Base-by-base conservation (phyloP, 2,329 filamentous ascomycete species). In the Penicillium sclerotiorum region DNA sequence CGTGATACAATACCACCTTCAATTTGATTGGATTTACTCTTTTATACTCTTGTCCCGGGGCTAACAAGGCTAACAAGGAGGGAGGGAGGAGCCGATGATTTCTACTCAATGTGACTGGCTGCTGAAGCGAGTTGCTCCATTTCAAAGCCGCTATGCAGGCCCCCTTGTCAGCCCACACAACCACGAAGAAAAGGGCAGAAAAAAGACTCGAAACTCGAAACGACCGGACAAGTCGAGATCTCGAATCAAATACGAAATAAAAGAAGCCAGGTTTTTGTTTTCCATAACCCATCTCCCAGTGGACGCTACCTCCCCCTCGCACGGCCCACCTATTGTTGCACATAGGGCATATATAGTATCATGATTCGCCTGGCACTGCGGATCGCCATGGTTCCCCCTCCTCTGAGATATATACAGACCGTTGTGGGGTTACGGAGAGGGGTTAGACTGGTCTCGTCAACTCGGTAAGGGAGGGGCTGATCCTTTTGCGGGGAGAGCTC, bases 401-500 rank as follows among this genome's bases (percentile, higher is more conserved):
- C 8, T 23, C 25, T 22, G 37, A 41, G 37, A 8, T 1, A 17
- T 15, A 15, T 8, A 40, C 17, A 28, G 25, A 28, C 25, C 30
- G 12, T n/a, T n/a, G 15, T 7, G 15, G 15, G 9, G 40, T 43
- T 27, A 28, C 17, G 40, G 25, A 20, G 13, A 17, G 23, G 13
- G n/a, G n/a, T n/a, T n/a, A 37, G 23, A 43, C 32, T 32, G 27
- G 40, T 38, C 27, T 38, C 21, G n/a, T n/a, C 38, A 32, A 11
- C 23, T 11, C 21, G 43, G 30, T 20, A 13, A 38, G 21, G 20
- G 23, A 37, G 27, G 37, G 39, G 49, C 49, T 47, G 43, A 55
- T 55, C 50, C 41, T 37, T 51, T 57, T 59, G 56, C 55, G 57
- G 57, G 53, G 57, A 52, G 50, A 59, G 57, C 57, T 59, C 45